A percentile compares a stretch with the other conserved stretches of the same genome.
Evolutionary conservation across 805 yeast genomes (phyloP).

Genomic region (Metschnikowia hibisci): DNA sequence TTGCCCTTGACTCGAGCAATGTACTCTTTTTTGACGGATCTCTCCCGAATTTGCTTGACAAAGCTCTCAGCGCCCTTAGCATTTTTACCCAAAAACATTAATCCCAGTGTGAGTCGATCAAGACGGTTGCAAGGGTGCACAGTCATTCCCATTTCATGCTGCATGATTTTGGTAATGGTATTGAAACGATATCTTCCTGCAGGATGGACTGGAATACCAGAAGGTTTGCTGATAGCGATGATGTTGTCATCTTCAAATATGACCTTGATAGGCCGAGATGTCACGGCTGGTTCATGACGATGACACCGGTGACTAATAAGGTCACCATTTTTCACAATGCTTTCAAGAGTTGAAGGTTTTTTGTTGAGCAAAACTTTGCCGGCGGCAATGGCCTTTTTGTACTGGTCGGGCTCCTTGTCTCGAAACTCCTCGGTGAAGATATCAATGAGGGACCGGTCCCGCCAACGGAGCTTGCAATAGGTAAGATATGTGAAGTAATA

Average conservation of each 20-base stretch:
- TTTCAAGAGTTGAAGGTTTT: slow-evolving; percentile 57
- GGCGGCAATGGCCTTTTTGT: slow-evolving; percentile 42
- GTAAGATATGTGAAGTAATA: slow-evolving; percentile 88
- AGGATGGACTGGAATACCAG: slow-evolving; percentile 95
- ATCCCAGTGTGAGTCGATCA: slow-evolving; percentile 88
- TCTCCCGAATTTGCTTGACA: slow-evolving; percentile 65
- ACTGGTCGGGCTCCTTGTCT: slow-evolving; percentile 66
- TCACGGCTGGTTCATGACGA: slow-evolving; percentile 87
- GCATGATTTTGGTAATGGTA: slow-evolving; percentile 72
- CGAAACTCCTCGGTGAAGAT: slow-evolving; percentile 83
- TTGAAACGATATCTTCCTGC: slow-evolving; percentile 79
- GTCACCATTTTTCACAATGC: slow-evolving; percentile 77
- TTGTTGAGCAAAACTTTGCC: slow-evolving; percentile 79
- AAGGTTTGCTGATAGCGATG: slow-evolving; percentile 86
- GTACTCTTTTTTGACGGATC: slow-evolving; percentile 77
- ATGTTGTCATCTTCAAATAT: slow-evolving; percentile 72
- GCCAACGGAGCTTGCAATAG: slow-evolving; percentile 88
- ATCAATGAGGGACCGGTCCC: slow-evolving; percentile 74
- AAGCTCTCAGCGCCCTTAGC: slow-evolving; percentile 74
- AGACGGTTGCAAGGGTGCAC: slow-evolving; percentile 84
- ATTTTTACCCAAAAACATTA: slow-evolving; percentile 85
- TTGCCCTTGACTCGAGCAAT: slow-evolving; percentile 85
- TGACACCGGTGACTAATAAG: slow-evolving; percentile 74
- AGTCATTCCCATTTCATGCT: slow-evolving; percentile 58
- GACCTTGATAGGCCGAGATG: slow-evolving; percentile 54